Conservation (phyloP, 495 filamentous ascomycete genomes). For the Recurvomyces mirabilis region DNA sequence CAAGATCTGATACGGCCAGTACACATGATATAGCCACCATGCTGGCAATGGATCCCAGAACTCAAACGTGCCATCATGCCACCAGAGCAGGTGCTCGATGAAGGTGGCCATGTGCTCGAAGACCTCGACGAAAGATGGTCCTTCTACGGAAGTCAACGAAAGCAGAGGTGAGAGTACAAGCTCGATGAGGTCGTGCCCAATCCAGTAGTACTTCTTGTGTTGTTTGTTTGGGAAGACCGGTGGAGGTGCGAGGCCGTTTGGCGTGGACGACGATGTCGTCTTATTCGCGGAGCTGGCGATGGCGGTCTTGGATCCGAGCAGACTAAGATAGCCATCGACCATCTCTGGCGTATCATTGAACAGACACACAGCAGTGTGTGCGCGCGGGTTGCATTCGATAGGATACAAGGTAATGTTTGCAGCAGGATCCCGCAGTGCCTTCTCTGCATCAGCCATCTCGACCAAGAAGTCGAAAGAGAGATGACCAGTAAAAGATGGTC, state of each 20-base stretch:
- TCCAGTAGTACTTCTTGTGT: slow-evolving; percentile 44
- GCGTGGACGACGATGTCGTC: not conserved
- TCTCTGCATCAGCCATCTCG: slow-evolving; percentile 19
- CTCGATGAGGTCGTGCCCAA: slow-evolving; percentile 46
- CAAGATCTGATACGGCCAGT: slow-evolving; percentile 45
- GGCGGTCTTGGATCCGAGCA: slow-evolving; percentile 10
- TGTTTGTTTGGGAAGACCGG: slow-evolving; percentile 24
- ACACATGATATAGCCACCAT: slow-evolving; percentile 49
- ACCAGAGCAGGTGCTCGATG: slow-evolving; percentile 37
- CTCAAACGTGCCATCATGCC: slow-evolving; percentile 51
- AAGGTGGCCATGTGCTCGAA: slow-evolving; percentile 24
- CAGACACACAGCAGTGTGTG: slow-evolving; percentile 47
- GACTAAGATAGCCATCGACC: slow-evolving; percentile 22
- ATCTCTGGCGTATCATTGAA: slow-evolving; percentile 30
- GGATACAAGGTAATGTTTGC: slow-evolving; percentile 35
- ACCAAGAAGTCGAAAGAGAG: slow-evolving; percentile 56
- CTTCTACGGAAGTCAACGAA: slow-evolving; percentile 5
- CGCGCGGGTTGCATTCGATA: slow-evolving; percentile 54
- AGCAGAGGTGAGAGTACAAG: slow-evolving; percentile 38
- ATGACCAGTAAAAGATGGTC: slow-evolving; percentile 52
- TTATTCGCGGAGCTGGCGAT: not conserved
- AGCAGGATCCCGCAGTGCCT: slow-evolving; percentile 14
- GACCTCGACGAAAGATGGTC: slow-evolving; percentile 16
- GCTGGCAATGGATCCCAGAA: slow-evolving; percentile 50
- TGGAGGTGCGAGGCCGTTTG: slow-evolving; percentile 7